These are phyloP conservation scores for Croton setiger DNA, from an alignment of 441 rosid genomes.

Conservation along the genomic window DNA sequence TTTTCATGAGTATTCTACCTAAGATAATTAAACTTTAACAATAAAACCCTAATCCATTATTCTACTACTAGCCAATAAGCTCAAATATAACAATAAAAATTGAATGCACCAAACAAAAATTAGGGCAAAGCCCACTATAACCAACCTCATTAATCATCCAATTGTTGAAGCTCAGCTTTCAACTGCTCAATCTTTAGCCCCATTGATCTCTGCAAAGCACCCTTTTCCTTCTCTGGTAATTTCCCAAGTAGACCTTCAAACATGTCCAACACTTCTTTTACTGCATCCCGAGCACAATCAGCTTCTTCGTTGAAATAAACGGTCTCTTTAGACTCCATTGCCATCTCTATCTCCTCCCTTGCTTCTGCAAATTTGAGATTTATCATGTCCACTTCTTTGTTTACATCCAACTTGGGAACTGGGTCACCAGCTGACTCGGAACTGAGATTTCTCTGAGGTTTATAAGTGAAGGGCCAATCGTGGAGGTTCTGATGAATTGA, in stretches of 20 bases:
- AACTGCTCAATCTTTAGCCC: constrained; percentile 95
- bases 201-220: constrained; percentile 78
- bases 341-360: constrained; percentile 94
- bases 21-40: not conserved
- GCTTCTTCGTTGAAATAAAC: constrained; percentile 94
- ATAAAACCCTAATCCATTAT: constrained; percentile 16
- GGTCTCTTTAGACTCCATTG: constrained; percentile 93
- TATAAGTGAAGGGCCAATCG: not conserved
- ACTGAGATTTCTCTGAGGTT: constrained; percentile 25
- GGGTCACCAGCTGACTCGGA: constrained; percentile 29
- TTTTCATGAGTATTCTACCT: not conserved
- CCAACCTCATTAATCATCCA: constrained; percentile 63
- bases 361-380: constrained; percentile 95
- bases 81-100: not conserved
- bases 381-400: constrained; percentile 72
- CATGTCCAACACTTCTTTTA: constrained; percentile 61
- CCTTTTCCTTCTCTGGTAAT: constrained; percentile 49
- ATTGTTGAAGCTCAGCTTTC: constrained; percentile 81
- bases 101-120: not conserved
- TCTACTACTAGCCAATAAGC: not conserved
- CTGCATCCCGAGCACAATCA: constrained; percentile 79
- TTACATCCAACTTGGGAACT: constrained; percentile 40
- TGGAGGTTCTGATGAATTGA: constrained; percentile 7
- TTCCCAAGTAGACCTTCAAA: constrained; percentile 56
- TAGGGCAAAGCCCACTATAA: constrained; percentile 10